Evolutionary conservation across 495 filamentous ascomycete species (phyloP), one percentile per base, ranked within the genome.

Genomic region (Xylaria longipes): DNA sequence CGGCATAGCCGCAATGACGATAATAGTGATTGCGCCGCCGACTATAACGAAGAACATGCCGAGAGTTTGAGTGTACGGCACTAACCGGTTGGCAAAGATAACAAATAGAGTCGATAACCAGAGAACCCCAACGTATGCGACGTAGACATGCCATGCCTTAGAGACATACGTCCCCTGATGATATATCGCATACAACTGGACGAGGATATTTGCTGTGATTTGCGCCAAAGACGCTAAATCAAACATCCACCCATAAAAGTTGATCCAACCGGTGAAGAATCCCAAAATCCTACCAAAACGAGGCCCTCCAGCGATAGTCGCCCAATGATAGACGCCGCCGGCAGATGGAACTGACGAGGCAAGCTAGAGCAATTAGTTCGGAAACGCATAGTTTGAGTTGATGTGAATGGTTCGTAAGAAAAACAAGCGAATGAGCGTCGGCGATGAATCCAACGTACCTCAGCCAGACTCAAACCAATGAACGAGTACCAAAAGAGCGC

Each of bases 271-370:
- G 0, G 92, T 90, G 73, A 93, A 95, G 80, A 89, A 97, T 33
- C 93, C 93, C 56, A 89, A 82, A 2, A 87, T 77, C 17, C 92
- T 87, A 39, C 93, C 93, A 78, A 90, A 91, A 57, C 82, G 87
- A 1, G 85, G 87, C 2, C 92, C 92, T 6, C 88, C 89, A 0
- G 93, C 93, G 20, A 95, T 86, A 0, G 90, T 89, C 5, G 93
- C 92, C 93, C 93, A 96, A 78, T 96, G 93, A 73, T 95, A 95
- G 2, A 97, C 93, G 48, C 93, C 92, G n/a, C 90, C 91, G 9
- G 90, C 87, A 0, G 92, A 93, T 1, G 93, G 93, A 73, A 96
- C 92, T 1, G 91, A 86, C 1, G 92, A 94, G 14, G 93, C 91
- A 57, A 95, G 84, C 82, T 95, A 88, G 9, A 46, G 41, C 33